Evolutionary conservation across 2,329 filamentous ascomycete genomes (phyloP).

Genomic region (Plenodomus biglobosus): DNA sequence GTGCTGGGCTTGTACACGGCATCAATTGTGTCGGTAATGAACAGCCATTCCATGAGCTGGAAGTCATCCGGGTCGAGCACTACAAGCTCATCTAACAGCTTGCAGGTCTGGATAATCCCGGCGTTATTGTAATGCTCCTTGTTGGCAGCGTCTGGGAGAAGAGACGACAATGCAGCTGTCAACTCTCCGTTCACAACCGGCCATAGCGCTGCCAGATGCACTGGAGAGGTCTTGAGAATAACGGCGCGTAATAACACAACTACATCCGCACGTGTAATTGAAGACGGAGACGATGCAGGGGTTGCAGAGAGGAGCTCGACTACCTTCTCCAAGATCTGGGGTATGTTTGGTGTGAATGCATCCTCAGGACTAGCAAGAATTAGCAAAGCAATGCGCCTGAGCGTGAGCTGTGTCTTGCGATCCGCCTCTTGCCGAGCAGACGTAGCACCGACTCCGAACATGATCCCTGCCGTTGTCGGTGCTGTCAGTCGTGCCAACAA

Average conservation of each 20-base stretch:
- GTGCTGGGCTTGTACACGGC: constrained; percentile 77
- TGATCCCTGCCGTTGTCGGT: constrained; percentile 90
- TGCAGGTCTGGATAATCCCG: constrained; percentile 86
- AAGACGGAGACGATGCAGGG: constrained; percentile 86
- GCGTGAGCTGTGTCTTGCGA: constrained; percentile 84
- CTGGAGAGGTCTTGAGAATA: constrained; percentile 72
- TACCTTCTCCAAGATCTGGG: constrained; percentile 75
- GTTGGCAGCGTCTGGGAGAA: constrained; percentile 68
- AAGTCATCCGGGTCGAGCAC: constrained; percentile 91
- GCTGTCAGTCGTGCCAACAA: constrained; percentile 75
- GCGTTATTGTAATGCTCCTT: constrained; percentile 75
- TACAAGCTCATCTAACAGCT: constrained; percentile 86
- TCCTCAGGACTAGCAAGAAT: constrained; percentile 77
- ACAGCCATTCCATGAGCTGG: constrained; percentile 97
- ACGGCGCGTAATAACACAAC: constrained; percentile 86
- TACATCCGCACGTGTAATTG: constrained; percentile 81
- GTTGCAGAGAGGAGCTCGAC: constrained; percentile 85
- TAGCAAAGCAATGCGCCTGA: constrained; percentile 78
- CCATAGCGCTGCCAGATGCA: constrained; percentile 85
- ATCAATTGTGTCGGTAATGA: constrained; percentile 94
- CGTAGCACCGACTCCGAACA: constrained; percentile 96
- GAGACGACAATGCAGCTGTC: constrained; percentile 74
- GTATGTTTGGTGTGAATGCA: constrained; percentile 75
- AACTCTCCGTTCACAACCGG: constrained; percentile 86
- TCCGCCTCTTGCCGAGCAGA: constrained; percentile 94